phyloP scores from a whole-genome alignment of 179 eudicot species.

The Corrigiola litoralis region DNA sequence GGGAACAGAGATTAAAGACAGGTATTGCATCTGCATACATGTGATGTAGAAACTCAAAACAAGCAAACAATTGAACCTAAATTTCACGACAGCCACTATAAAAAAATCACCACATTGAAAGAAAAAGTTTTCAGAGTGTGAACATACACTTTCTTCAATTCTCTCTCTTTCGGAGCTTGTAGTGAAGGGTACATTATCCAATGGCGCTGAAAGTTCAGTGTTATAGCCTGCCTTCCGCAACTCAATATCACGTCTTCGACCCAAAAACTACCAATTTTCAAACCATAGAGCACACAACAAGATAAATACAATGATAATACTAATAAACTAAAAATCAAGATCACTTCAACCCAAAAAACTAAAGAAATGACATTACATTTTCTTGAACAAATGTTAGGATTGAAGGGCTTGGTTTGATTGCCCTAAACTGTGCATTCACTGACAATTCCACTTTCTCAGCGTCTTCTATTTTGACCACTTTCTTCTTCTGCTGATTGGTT shows the following conservation, averaged over 20 bases:
- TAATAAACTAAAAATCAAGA: neutral
- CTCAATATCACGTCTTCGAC: constrained; percentile 83
- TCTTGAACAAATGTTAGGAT: constrained; percentile 75
- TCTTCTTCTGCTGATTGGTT: constrained; percentile 21
- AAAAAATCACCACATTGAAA: too few relatives aligned
- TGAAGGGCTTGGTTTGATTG: constrained; percentile 74
- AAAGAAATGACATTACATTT: constrained; percentile 46
- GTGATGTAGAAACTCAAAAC: neutral
- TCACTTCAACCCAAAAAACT: neutral
- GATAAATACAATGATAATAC: neutral
- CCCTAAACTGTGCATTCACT: constrained; percentile 88
- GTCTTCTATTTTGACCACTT: constrained; percentile 33
- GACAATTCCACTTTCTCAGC: constrained; percentile 52
- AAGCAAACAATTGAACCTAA: neutral
- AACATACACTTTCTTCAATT: constrained; percentile 77
- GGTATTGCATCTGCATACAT: neutral
- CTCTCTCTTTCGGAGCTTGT: constrained; percentile 67
- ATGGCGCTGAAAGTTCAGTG: constrained; percentile 62
- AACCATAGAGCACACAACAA: constrained; percentile 3
- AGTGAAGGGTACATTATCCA: constrained; percentile 78
- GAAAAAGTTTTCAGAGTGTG: neutral
- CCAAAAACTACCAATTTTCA: constrained; percentile 53
- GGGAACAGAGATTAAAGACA: neutral
- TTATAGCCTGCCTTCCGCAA: constrained; percentile 82
- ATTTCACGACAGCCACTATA: too few relatives aligned